A percentile compares a stretch with the other conserved stretches of the same genome.
Evolutionary conservation across 345 rosid species (phyloP).

Genomic region (Isatis tinctoria): DNA sequence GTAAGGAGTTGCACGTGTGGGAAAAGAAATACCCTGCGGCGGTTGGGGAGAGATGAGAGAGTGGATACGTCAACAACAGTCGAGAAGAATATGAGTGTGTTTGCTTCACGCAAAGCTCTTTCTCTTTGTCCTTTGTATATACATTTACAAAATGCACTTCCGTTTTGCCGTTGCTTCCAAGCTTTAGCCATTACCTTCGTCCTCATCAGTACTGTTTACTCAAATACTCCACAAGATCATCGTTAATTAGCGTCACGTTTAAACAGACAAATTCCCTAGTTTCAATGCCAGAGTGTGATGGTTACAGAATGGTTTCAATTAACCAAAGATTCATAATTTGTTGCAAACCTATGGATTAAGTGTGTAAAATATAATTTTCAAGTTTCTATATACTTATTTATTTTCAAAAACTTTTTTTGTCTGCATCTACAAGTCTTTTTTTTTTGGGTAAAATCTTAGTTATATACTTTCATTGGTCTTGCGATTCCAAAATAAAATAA

Average conservation of each 20-base stretch:
- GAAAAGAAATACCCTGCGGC: background rate
- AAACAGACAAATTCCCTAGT: background rate
- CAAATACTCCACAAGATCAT: background rate
- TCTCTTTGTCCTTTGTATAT: slow-evolving; percentile 13
- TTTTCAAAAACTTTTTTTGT: background rate
- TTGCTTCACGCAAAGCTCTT: slow-evolving; percentile 30
- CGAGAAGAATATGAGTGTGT: slow-evolving; percentile 1
- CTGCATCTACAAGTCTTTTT: background rate
- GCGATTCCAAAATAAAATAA: background rate
- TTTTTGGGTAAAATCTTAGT: background rate
- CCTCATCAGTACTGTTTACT: background rate
- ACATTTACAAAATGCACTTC: background rate
- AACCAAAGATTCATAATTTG: background rate
- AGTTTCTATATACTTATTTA: background rate
- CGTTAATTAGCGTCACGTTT: background rate
- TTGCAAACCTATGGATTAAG: background rate
- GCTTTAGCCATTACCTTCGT: slow-evolving; percentile 1
- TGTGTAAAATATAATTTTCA: background rate
- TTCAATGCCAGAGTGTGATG: background rate
- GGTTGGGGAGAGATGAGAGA: background rate
- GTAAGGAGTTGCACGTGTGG: slow-evolving; percentile 4
- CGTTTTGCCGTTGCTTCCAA: slow-evolving; percentile 28
- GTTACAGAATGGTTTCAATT: background rate
- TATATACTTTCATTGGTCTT: background rate
- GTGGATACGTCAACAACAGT: slow-evolving; percentile 18